phyloP scores from a whole-genome alignment of 176 grass and related monocot species.

The Urochloa ruziziensis region DNA sequence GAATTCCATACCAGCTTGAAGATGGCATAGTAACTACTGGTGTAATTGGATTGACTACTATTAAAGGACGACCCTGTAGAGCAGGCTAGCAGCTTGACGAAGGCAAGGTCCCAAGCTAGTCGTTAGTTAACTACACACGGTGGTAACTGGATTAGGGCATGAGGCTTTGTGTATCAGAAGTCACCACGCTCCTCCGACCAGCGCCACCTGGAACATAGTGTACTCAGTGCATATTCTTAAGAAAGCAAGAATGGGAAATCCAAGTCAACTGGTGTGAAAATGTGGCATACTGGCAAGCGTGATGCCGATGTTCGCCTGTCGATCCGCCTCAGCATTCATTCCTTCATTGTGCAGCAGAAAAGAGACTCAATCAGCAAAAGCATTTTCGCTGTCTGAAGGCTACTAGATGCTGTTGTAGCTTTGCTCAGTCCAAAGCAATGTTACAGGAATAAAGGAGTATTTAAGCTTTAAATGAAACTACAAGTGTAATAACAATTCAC shows the following conservation, averaged over 20 bases:
- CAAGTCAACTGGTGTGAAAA: not conserved
- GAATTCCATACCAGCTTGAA: not conserved
- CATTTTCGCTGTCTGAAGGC: not conserved
- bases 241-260: not conserved
- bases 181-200: constrained; percentile 49
- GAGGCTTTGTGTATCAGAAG: constrained; percentile 17
- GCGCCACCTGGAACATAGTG: constrained; percentile 25
- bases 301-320: constrained; percentile 57
- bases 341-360: constrained; percentile 44
- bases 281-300: constrained; percentile 39
- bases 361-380: constrained; percentile 17
- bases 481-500: not conserved
- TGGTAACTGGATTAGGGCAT: not conserved
- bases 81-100: constrained; percentile 6
- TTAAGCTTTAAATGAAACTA: too few species aligned
- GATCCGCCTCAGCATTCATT: constrained; percentile 65
- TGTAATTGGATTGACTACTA: not conserved
- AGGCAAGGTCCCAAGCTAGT: not conserved
- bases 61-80: too few species aligned
- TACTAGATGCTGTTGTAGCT: not conserved
- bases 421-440: too few species aligned
- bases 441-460: too few species aligned
- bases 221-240: too few species aligned
- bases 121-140: constrained; percentile 4
- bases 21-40: not conserved